Conservation (phyloP, 2,329 filamentous ascomycete genomes). For the Geosmithia putterillii region DNA sequence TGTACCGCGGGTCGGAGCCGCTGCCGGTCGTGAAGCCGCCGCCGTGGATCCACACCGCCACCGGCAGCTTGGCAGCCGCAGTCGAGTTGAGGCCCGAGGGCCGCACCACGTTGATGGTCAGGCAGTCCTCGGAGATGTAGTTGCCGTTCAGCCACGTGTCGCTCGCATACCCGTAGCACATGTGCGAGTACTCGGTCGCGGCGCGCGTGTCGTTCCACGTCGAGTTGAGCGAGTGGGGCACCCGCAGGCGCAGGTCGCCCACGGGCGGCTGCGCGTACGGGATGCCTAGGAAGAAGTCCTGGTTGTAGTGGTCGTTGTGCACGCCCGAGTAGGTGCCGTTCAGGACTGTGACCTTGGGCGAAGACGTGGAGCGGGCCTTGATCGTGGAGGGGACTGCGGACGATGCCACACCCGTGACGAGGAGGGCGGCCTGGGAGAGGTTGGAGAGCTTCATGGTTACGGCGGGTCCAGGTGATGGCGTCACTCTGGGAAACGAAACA, state of each 20-base stretch:
- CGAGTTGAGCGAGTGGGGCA: slow-evolving; percentile 29
- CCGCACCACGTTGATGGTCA: slow-evolving; percentile 27
- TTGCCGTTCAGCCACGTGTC: not conserved
- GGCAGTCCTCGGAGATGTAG: slow-evolving; percentile 20
- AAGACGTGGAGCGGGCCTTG: no score
- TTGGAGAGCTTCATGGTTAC: not conserved
- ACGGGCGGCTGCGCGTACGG: slow-evolving; percentile 38
- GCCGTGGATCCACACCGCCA: slow-evolving; percentile 26
- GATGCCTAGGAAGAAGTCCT: slow-evolving; percentile 37
- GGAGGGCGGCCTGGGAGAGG: not conserved
- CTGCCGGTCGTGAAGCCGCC: slow-evolving; percentile 20
- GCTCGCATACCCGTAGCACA: not conserved
- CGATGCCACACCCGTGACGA: not conserved
- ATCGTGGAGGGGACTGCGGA: not conserved
- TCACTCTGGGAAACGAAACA: slow-evolving; percentile 7
- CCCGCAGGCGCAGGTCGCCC: slow-evolving; percentile 35
- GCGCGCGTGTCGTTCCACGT: slow-evolving; percentile 8
- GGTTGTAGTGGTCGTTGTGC: slow-evolving; percentile 47
- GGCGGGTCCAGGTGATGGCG: no score
- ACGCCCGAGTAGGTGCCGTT: slow-evolving; percentile 39
- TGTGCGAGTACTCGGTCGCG: not conserved
- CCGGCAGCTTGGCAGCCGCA: slow-evolving; percentile 20
- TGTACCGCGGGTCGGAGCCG: slow-evolving; percentile 19
- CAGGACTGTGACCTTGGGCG: slow-evolving; percentile 36
- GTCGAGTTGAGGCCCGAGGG: slow-evolving; percentile 14